Evolutionary conservation across 768 basidiomycete genomes (phyloP), one percentile per base, ranked within the genome.

Genomic region (Mycena alexandri): DNA sequence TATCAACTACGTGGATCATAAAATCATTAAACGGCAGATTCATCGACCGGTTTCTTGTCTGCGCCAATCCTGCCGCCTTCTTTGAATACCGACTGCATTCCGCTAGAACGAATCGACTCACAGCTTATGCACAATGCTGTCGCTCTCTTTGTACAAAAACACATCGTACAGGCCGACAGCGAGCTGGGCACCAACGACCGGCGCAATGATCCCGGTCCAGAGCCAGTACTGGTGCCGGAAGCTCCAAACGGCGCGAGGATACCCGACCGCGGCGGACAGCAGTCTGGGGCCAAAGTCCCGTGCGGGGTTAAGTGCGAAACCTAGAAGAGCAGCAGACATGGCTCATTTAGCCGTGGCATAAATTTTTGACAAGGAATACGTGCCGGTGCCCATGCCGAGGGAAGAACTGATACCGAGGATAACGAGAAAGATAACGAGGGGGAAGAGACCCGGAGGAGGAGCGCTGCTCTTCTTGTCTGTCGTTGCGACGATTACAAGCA

Each of bases 281-380:
- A 89, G 73, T 11, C 87, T 78, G 2, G 87, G 87, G 19, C 88
- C 87, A 44, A 88, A 76, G 74, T 88, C 87, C 71, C 87, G 84
- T n/a, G 87, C 86, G 47, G 87, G 87, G 69, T 88, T 88, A 46
- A 88, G 73, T 2, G 87, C 83, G 68, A 78, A 85, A 51, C 82
- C 68, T 69, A 22, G 3, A 1, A 6, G n/a, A 43, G 25, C 36
- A 43, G 24, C 29, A 29, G 29, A 29, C 29, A 29, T 29, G 3
- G 29, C 29, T 29, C 6, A 29, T 29, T 47, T 22, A 38, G 29
- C n/a, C 21, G 36, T 46, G 46, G 25, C 24, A 48, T 51, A 17
- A 22, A 57, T 29, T 24, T 29, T 51, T 22, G 19, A 24, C 11
- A 8, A 53, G 34, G 29, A 24, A 24, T 44, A 61, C 67, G 16